Evolutionary conservation across 163 green algal species (phyloP).

Genomic region (Scenedesmus sp.): DNA sequence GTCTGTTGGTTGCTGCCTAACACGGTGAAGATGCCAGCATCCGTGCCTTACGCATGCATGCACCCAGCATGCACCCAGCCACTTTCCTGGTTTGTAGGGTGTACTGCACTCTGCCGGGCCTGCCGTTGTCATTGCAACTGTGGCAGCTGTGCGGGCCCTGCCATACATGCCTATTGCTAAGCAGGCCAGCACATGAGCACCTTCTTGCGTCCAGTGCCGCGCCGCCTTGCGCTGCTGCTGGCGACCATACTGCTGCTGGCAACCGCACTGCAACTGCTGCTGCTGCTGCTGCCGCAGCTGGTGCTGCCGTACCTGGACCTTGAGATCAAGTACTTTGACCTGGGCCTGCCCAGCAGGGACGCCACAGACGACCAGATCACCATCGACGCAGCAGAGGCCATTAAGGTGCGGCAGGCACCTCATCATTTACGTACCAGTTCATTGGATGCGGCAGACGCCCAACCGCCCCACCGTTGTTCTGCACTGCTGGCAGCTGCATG

Average conservation of each 20-base stretch:
- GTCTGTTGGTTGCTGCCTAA: too few relatives aligned
- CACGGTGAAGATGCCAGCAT: too few relatives aligned
- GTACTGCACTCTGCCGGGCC: too few relatives aligned
- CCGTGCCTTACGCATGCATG: too few relatives aligned
- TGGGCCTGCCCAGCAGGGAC: constrained; percentile 77
- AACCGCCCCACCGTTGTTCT: too few relatives aligned
- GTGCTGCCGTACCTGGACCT: constrained; percentile 96
- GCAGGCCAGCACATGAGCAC: too few relatives aligned
- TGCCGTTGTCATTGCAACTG: too few relatives aligned
- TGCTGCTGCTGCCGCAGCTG: constrained; percentile 72
- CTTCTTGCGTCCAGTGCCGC: background rate
- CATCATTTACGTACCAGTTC: too few relatives aligned
- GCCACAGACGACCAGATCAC: constrained; percentile 93
- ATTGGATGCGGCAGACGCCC: too few relatives aligned
- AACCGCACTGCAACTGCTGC: background rate
- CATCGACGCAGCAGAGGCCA: constrained; percentile 90
- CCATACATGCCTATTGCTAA: background rate
- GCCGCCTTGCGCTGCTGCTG: background rate
- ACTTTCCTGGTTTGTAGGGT: too few relatives aligned
- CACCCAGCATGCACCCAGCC: background rate
- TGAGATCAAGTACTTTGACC: constrained; percentile 96
- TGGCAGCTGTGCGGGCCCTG: background rate
- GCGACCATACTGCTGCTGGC: background rate
- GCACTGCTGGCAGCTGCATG: too few relatives aligned
- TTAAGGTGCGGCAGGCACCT: constrained; percentile 68